Evolutionary conservation across 139 green algal species (phyloP), one percentile per base, ranked within the genome.

Genomic region (Microglena sp.): DNA sequence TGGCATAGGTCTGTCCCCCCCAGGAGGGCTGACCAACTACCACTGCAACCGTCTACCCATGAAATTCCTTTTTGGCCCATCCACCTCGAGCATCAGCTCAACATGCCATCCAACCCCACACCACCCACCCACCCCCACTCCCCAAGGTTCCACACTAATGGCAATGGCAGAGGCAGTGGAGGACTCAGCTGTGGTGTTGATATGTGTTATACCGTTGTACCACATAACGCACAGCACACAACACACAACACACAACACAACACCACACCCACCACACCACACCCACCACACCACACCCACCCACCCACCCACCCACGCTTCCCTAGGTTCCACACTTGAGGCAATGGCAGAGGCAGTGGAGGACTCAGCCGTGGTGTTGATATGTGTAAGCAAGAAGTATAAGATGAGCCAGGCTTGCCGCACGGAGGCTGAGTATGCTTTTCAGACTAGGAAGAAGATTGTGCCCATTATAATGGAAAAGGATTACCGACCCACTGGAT

Each of bases 131-230:
- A n/a, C n/a, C 18, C 65, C 64, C n/a, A n/a, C n/a, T n/a, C n/a
- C n/a, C n/a, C n/a, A n/a, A n/a, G n/a, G 46, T 27, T 69, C 54
- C 26, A 84, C 77, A 4, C 46, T 84, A 53, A 73, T 81, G 64
- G 77, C 77, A 1, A 84, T 84, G 77, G 77, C 77, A 3, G 40
- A 71, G 28, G 77, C 77, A 3, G 71, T 84, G 32, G 77, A 84
- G 66, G 69, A 69, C 45, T 67, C 33, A 0, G 77, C 71, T 1
- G 73, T 64, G 5, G 71, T 84, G 63, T 50, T 84, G 26, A 69
- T 84, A 50, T 84, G 77, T 35, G 67, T 84, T 5, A 71, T 45
- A 45, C 74, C 78, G 63, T 58, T 71, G 33, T 84, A 83, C 64
- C 79, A 79, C 60, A 71, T 79, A 65, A 77, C 64, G 55, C 76